Conservation (phyloP, 495 filamentous ascomycete genomes). For the Penicillium waksmanii region DNA sequence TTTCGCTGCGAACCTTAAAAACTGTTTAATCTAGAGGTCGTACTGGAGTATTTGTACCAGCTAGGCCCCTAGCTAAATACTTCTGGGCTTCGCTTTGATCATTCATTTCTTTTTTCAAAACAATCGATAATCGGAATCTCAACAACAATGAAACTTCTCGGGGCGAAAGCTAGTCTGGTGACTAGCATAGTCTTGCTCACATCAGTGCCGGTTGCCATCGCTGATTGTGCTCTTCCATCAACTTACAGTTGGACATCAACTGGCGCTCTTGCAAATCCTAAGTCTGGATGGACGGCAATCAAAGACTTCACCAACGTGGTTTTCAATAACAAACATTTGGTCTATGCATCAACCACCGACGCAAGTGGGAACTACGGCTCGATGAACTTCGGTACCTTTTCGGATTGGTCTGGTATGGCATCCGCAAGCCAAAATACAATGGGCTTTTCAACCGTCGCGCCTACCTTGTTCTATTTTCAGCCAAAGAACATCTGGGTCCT, state of each 20-base stretch:
- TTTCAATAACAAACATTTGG: conserved; percentile 58
- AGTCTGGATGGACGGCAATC: conserved; percentile 53
- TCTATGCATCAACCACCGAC: conserved; percentile 52
- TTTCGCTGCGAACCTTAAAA: too few species aligned
- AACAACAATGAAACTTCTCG: conserved; percentile 10
- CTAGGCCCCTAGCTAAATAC: too few species aligned
- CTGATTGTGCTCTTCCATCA: conserved; percentile 56
- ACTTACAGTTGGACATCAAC: conserved; percentile 58
- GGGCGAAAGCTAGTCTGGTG: conserved; percentile 1
- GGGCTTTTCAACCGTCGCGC: conserved; percentile 54
- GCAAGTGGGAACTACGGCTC: conserved; percentile 50
- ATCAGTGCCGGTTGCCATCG: conserved; percentile 13
- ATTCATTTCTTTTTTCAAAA: neutral
- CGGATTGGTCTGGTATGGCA: conserved; percentile 57
- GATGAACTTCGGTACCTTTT: conserved; percentile 60
- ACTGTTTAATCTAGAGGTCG: too few species aligned
- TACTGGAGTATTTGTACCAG: too few species aligned
- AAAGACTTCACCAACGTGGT: conserved; percentile 60
- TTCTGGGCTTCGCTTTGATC: too few species aligned
- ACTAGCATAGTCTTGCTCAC: conserved; percentile 20
- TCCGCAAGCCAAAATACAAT: conserved; percentile 56
- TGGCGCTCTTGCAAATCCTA: conserved; percentile 50
- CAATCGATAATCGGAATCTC: conserved; percentile 10
- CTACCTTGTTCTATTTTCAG: conserved; percentile 62
- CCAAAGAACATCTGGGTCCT: conserved; percentile 64